Base-by-base conservation (phyloP, 2,329 filamentous ascomycete species). In the Stachybotrys chlorohalonatus region DNA sequence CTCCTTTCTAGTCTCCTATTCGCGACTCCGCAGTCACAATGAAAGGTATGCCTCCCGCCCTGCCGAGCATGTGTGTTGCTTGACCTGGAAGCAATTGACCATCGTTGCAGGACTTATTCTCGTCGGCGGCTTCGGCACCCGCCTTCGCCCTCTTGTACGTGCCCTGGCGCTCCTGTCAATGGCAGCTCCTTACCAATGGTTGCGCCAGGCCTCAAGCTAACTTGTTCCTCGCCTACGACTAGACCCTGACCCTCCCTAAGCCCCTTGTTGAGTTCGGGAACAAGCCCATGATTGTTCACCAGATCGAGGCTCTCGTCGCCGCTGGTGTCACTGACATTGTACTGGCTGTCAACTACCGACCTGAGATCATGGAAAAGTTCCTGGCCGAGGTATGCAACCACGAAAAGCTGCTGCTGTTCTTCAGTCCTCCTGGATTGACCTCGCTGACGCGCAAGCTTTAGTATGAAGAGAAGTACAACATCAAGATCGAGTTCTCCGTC, bases 281-380 rank as follows among this genome's bases (percentile, higher is more conserved):
- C 83, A 93, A 94, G 77, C 94, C 92, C 71, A 99, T 99, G 93
- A 97, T 99, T 73, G 82, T 95, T 68, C 93, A 97, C 76, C 93
- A 99, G 77, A 90, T 99, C 66, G 91, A 96, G 77, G 91, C 90
- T 62, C 83, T 99, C 63, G 93, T 94, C 63, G 87, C 86, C 57
- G 93, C 91, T 56, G 93, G 93, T 71, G 94, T 97, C 61, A 97
- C 90, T 59, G 92, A 97, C 77, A 95, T 99, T 67, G 93, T 99
- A 54, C 84, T 99, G 56, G 93, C 94, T 58, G 94, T 99, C 74
- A 99, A 99, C 83, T 99, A 99, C 81, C 85, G 93, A 63, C 93
- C 93, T 47, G 94, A 99, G 81, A 84, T 97, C 64, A 97, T 99
- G 94, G 92, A 95, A 67, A 87, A 89, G 66, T 88, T 91, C 60